Conservation (phyloP, 2,329 filamentous ascomycete genomes). For the Stachybotrys echinatus region DNA sequence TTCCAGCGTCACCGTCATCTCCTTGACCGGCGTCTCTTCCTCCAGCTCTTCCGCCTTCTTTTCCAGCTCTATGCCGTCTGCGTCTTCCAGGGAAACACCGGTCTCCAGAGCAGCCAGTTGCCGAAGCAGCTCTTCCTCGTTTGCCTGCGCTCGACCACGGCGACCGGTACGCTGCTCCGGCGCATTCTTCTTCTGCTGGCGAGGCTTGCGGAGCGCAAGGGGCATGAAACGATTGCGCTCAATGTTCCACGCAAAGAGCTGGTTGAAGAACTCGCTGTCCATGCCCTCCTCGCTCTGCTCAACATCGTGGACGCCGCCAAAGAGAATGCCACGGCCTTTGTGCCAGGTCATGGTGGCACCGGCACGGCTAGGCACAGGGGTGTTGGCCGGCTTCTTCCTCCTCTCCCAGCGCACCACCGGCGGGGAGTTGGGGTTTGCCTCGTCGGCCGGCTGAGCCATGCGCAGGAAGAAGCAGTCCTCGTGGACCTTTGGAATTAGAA, state of each 20-base stretch:
- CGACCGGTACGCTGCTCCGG: constrained; percentile 51
- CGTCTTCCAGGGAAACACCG: constrained; percentile 57
- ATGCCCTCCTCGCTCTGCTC: constrained; percentile 91
- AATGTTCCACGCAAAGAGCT: constrained; percentile 87
- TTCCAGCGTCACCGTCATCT: constrained; percentile 67
- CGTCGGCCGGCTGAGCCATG: constrained; percentile 65
- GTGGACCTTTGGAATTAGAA: constrained; percentile 82
- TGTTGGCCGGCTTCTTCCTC: constrained; percentile 85
- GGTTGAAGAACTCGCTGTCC: constrained; percentile 95
- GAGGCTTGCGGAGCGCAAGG: constrained; percentile 68
- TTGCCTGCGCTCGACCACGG: constrained; percentile 75
- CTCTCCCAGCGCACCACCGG: constrained; percentile 86
- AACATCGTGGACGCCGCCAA: constrained; percentile 91
- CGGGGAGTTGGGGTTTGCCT: constrained; percentile 58
- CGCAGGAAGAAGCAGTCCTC: constrained; percentile 93
- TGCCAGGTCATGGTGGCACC: constrained; percentile 93
- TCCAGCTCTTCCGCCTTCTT: constrained; percentile 49
- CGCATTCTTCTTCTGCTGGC: constrained; percentile 55
- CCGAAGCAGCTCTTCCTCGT: constrained; percentile 83
- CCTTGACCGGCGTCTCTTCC: constrained; percentile 52
- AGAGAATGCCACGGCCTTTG: constrained; percentile 86
- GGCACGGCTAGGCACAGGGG: constrained; percentile 75
- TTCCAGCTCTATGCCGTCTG: constrained; percentile 43
- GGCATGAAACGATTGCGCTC: constrained; percentile 95
- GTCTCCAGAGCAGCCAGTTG: constrained; percentile 83